A percentile compares a stretch with the other conserved stretches of the same genome.
These are phyloP conservation scores for Botrytis porri DNA, from an alignment of 2,329 filamentous ascomycete species.

Conservation along the genomic window DNA sequence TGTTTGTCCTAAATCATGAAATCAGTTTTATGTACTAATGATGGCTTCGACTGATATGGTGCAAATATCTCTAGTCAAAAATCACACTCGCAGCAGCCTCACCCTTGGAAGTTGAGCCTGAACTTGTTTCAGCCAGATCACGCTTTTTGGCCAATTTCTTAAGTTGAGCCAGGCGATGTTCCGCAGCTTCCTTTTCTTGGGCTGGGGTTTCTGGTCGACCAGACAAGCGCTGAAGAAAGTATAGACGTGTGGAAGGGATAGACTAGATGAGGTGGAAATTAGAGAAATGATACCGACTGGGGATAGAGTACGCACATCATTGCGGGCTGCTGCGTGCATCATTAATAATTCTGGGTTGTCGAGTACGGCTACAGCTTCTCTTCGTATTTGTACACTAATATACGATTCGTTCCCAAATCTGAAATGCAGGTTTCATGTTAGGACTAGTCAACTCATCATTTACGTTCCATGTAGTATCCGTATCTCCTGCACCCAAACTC, in stretches of 20 bases:
- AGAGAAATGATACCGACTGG: neutral
- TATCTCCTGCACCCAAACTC: neutral
- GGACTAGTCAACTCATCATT: neutral
- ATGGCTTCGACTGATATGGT: neutral
- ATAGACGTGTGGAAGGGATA: constrained; percentile 53
- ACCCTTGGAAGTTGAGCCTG: neutral
- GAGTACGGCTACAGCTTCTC: constrained; percentile 52
- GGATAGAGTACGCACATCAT: constrained; percentile 47
- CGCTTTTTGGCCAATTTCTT: constrained; percentile 6
- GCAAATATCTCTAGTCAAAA: neutral
- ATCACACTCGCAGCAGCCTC: neutral
- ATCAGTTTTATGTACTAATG: neutral
- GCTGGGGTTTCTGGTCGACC: neutral
- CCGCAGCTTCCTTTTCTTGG: constrained; percentile 1
- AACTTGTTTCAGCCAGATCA: neutral
- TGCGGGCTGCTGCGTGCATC: constrained; percentile 54
- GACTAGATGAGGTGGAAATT: constrained; percentile 42
- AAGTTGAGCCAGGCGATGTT: constrained; percentile 2
- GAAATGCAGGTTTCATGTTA: neutral
- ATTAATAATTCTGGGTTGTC: constrained; percentile 57
- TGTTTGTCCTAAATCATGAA: neutral
- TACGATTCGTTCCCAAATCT: constrained; percentile 33
- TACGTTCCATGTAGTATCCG: neutral
- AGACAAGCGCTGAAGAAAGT: constrained; percentile 49
- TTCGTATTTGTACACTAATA: constrained; percentile 36